A percentile compares a stretch with the other conserved stretches of the same genome.
Evolutionary conservation across 345 rosid genomes (phyloP).

Genomic region (Hibiscus tridactylites): DNA sequence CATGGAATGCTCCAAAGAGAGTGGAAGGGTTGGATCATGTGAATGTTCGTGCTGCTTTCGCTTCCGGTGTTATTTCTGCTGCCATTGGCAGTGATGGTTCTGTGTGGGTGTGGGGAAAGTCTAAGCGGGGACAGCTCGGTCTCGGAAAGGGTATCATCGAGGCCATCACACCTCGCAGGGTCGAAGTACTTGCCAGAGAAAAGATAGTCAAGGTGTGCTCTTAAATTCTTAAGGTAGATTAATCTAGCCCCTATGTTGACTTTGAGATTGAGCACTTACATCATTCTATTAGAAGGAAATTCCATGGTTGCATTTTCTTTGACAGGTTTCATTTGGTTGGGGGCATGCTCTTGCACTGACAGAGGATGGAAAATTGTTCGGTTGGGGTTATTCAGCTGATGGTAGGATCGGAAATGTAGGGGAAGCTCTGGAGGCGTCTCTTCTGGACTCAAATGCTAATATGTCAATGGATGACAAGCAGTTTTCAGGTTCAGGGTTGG

Average conservation of each 20-base stretch:
- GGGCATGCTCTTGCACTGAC: constrained; percentile 78
- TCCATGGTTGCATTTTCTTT: constrained; percentile 10
- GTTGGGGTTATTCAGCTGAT: constrained; percentile 94
- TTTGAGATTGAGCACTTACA: neutral
- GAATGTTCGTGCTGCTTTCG: constrained; percentile 49
- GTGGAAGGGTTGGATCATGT: constrained; percentile 59
- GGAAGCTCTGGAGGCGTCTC: constrained; percentile 36
- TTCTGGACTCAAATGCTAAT: constrained; percentile 37
- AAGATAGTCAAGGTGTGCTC: constrained; percentile 64
- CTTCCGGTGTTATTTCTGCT: constrained; percentile 81
- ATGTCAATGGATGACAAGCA: constrained; percentile 7
- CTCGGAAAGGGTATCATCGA: constrained; percentile 57
- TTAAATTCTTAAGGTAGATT: neutral
- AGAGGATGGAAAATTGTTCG: constrained; percentile 63
- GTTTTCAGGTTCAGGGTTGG: constrained; percentile 23
- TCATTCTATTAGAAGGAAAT: constrained; percentile 1
- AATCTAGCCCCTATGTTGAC: neutral
- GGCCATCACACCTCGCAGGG: constrained; percentile 50
- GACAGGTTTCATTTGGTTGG: constrained; percentile 92
- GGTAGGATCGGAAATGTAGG: constrained; percentile 69
- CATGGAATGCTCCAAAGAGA: constrained; percentile 57
- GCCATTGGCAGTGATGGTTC: constrained; percentile 76
- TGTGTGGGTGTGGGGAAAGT: constrained; percentile 95
- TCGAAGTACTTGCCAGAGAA: constrained; percentile 51
- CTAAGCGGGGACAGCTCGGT: constrained; percentile 96